phyloP scores from a whole-genome alignment of 2,329 filamentous ascomycete species.

The Nakataea oryzae region DNA sequence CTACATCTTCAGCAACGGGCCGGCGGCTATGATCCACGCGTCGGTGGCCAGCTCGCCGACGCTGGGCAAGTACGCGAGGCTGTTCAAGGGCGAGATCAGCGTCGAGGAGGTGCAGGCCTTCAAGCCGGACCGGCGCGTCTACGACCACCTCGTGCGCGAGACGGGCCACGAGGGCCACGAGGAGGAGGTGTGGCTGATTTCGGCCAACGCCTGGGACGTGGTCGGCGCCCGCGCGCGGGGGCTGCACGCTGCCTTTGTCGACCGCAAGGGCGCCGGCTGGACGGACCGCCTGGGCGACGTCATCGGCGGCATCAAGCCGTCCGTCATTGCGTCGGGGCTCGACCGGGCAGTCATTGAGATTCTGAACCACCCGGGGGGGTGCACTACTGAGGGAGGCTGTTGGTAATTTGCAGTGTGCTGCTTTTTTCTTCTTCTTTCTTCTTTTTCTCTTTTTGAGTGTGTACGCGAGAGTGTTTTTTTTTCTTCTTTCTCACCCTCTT shows the following conservation, averaged over 20 bases:
- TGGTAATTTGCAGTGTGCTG: too few species aligned
- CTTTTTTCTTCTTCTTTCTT: not conserved
- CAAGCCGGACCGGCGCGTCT: constrained; percentile 55
- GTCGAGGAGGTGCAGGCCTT: constrained; percentile 50
- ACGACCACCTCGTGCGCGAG: constrained; percentile 44
- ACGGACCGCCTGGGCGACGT: constrained; percentile 46
- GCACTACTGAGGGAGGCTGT: not conserved
- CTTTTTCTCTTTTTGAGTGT: too few species aligned
- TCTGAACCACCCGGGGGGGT: constrained; percentile 5
- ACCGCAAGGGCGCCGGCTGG: constrained; percentile 54
- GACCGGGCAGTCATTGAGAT: constrained; percentile 41
- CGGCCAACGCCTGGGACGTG: constrained; percentile 64
- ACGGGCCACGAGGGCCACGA: constrained; percentile 34
- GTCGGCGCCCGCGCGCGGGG: constrained; percentile 52
- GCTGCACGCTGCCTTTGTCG: constrained; percentile 57
- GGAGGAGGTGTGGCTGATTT: constrained; percentile 55
- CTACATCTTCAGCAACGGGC: constrained; percentile 65
- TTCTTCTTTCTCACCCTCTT: too few species aligned
- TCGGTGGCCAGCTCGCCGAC: constrained; percentile 48
- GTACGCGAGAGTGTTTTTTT: too few species aligned
- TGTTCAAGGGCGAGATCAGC: constrained; percentile 47
- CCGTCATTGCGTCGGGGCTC: constrained; percentile 41
- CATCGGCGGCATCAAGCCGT: constrained; percentile 33
- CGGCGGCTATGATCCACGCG: constrained; percentile 47
- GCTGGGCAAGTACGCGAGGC: constrained; percentile 31